Evolutionary conservation across 208 protist genomes (phyloP).

Genomic region (Leishmania tropica): DNA sequence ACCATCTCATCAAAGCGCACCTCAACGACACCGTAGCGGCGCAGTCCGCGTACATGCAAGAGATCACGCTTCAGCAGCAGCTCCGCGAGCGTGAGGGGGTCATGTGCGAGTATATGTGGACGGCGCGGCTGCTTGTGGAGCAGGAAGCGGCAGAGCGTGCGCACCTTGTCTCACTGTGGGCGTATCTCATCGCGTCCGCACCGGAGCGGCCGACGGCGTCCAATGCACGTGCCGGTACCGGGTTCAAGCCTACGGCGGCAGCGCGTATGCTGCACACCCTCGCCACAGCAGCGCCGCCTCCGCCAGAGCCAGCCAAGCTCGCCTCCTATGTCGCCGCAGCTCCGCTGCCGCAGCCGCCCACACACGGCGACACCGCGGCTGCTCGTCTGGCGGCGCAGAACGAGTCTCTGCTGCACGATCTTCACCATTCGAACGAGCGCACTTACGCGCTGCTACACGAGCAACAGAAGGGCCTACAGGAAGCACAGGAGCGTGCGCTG

Average conservation of each 20-base stretch:
- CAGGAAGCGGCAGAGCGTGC: conserved; percentile 26
- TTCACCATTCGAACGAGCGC: conserved; percentile 3
- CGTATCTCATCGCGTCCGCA: conserved; percentile 1
- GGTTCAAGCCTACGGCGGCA: neutral
- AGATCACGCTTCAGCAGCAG: conserved; percentile 12
- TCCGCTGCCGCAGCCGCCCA: neutral
- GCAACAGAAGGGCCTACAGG: conserved; percentile 20
- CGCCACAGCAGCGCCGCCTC: neutral
- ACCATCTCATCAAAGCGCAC: conserved; percentile 3
- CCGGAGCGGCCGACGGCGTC: neutral
- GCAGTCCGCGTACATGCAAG: conserved; percentile 21
- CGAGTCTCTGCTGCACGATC: conserved; percentile 10
- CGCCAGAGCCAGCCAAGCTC: neutral
- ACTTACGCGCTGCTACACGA: conserved; percentile 6
- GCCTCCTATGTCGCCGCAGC: neutral
- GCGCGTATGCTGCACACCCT: neutral
- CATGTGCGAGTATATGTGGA: conserved; percentile 25
- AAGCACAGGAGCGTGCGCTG: conserved; percentile 22
- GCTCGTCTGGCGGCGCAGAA: conserved; percentile 16
- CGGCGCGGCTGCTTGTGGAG: conserved; percentile 20
- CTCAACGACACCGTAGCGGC: conserved; percentile 8
- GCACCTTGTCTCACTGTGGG: conserved; percentile 13
- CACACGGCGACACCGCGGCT: conserved; percentile 1
- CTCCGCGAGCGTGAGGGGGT: conserved; percentile 23
- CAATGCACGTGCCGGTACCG: neutral